These are phyloP conservation scores for Candida pseudofarinosa DNA, from an alignment of 805 yeast genomes.

Conservation along the genomic window DNA sequence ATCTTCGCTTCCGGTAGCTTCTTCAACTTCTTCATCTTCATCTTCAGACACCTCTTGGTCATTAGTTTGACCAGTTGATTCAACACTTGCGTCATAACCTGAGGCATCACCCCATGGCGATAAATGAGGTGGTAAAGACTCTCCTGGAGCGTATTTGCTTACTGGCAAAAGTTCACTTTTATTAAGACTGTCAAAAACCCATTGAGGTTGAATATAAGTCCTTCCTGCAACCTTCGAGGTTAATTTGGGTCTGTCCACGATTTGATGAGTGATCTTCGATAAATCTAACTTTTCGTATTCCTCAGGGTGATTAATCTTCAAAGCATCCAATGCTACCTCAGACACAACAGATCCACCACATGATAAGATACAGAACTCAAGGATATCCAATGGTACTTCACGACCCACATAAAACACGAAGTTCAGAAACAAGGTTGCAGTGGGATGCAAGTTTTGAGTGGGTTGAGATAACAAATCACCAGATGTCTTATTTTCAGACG, in stretches of 20 bases:
- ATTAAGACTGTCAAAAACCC: slow-evolving; percentile 92
- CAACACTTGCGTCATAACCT: slow-evolving; percentile 71
- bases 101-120: slow-evolving; percentile 99
- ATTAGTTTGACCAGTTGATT: slow-evolving; percentile 40
- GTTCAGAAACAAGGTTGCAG: slow-evolving; percentile 63
- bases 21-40: slow-evolving; percentile 35
- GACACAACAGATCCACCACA: slow-evolving; percentile 84
- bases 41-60: slow-evolving; percentile 49
- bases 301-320: slow-evolving; percentile 45
- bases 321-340: slow-evolving; percentile 83
- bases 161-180: slow-evolving; percentile 72
- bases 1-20: too few species aligned
- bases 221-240: slow-evolving; percentile 79
- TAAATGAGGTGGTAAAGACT: slow-evolving; percentile 90
- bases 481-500: slow-evolving; percentile 54
- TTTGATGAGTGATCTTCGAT: slow-evolving; percentile 81
- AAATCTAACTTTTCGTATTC: slow-evolving; percentile 52
- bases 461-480: slow-evolving; percentile 77
- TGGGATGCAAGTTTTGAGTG: slow-evolving; percentile 46
- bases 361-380: slow-evolving; percentile 82
- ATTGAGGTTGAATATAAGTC: slow-evolving; percentile 95
- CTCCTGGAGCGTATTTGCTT: slow-evolving; percentile 87
- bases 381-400: slow-evolving; percentile 88
- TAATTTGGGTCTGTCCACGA: slow-evolving; percentile 87
- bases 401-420: slow-evolving; percentile 87